Evolutionary conservation across 108 stramenopile species (phyloP).

Genomic region (Fragilariopsis cylindrus): DNA sequence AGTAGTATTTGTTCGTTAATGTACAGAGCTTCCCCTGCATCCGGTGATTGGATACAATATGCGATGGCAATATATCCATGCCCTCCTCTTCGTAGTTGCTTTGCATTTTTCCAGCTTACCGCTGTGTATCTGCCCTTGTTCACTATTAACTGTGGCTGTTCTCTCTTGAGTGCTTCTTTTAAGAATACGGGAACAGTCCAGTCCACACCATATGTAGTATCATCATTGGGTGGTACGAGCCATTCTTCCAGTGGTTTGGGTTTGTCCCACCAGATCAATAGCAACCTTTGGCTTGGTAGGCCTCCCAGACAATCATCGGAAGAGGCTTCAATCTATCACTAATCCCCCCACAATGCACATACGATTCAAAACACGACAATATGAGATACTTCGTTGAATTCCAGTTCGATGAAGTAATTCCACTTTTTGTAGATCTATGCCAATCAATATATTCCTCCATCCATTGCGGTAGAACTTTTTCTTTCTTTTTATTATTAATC

Average conservation of each 20-base stretch:
- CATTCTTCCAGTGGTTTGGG: conserved; percentile 50
- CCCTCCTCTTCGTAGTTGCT: not conserved
- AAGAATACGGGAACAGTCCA: conserved; percentile 36
- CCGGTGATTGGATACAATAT: conserved; percentile 26
- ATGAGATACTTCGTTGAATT: conserved; percentile 35
- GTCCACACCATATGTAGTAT: conserved; percentile 22
- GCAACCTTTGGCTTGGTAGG: conserved; percentile 34
- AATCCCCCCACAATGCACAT: conserved; percentile 41
- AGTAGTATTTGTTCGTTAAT: conserved; percentile 7
- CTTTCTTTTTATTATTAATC: not conserved
- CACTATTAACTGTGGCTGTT: not conserved
- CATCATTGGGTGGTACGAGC: conserved; percentile 32
- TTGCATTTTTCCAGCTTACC: not conserved
- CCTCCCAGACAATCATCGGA: conserved; percentile 34
- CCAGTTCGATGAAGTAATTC: conserved; percentile 28
- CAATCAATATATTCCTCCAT: conserved; percentile 50
- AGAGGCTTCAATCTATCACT: conserved; percentile 46
- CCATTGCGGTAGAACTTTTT: conserved; percentile 36
- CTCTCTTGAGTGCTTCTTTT: not conserved
- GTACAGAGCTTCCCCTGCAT: conserved; percentile 26
- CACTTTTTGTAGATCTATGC: conserved; percentile 25
- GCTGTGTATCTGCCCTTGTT: not conserved
- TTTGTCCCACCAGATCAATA: conserved; percentile 48
- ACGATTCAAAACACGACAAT: conserved; percentile 23
- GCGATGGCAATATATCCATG: not conserved